Base-by-base conservation (phyloP, 768 basidiomycete genomes). In the Suillus ampliporus region DNA sequence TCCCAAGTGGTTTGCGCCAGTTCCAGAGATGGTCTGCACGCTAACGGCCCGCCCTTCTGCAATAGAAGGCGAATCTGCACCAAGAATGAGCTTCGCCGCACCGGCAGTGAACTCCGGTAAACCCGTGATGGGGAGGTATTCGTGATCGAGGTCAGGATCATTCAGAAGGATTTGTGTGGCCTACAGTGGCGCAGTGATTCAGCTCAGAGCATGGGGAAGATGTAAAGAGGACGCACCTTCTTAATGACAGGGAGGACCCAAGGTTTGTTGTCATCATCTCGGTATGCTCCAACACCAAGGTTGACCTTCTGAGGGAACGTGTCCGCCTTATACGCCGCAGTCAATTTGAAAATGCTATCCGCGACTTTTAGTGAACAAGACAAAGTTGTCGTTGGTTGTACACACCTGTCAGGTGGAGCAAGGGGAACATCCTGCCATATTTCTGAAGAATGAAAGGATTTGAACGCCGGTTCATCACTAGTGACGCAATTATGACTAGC, bases 1-100 rank as follows among this genome's bases (percentile, higher is more conserved):
- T 28, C 89, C 96, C 53, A 97, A 84, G 77, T 97, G 95, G 80
- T 97, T 96, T 54, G 96, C 96, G 56, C 96, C 96, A 2, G 96
- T 99, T 31, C 96, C 96, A 15, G 94, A 97, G 67, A 97, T 92
- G 15, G 96, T 96, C 79, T 99, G 96, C 52, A 91, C 91, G 73
- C 89, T 91, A 44, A 86, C 82, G 37, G 89, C 89, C 57, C 94
- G 86, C 35, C 80, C 82, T 64, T 93, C 90, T 66, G 82, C 78
- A 64, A 98, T 79, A 15, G 89, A 91, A 58, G 83, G 80, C 17
- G 91, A 91, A 52, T 87, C 79, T n/a, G 81, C 40, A 7, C 94
- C 93, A 44, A 97, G 82, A 48, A 97, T 90, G 53, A 98, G 79
- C 68, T 86, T 89, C 15, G 90, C 94, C 7, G 96, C 95, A 7